Percentiles rank a stretch among this genome's conserved stretches.
These are phyloP conservation scores for Penicillium sp. DNA, from an alignment of 2,329 filamentous ascomycete species.

Conservation along the genomic window DNA sequence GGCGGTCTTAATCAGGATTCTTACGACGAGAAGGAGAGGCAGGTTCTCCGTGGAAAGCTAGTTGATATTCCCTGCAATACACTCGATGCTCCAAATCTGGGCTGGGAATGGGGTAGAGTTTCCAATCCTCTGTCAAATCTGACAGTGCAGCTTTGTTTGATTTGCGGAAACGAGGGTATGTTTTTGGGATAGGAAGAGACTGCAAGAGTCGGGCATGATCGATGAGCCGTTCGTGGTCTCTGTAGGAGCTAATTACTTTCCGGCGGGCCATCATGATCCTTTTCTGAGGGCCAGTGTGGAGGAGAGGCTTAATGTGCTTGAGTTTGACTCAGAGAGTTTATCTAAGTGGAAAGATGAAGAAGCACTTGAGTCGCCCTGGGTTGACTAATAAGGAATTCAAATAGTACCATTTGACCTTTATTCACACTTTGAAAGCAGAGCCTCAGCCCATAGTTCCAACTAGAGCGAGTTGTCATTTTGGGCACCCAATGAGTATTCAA, in stretches of 20 bases:
- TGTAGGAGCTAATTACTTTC: neutral
- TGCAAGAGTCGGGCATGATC: neutral
- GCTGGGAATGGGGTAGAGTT: slow-evolving; percentile 4
- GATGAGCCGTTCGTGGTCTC: neutral
- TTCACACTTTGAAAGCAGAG: no score
- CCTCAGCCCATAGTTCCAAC: no score
- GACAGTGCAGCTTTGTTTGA: neutral
- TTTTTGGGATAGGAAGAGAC: slow-evolving; percentile 1
- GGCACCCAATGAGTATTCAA: no score
- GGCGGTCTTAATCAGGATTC: neutral
- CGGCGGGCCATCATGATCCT: neutral
- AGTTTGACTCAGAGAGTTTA: neutral
- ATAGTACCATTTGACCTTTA: no score
- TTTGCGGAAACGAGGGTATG: neutral
- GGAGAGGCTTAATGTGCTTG: neutral
- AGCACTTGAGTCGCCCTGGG: no score
- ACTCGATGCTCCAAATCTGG: neutral
- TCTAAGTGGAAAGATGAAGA: neutral
- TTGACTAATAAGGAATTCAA: neutral
- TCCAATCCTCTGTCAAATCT: neutral
- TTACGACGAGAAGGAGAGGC: neutral
- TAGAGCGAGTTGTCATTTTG: no score
- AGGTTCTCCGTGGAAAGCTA: neutral
- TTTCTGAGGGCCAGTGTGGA: slow-evolving; percentile 1
- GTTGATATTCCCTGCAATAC: neutral